phyloP scores from a whole-genome alignment of 495 filamentous ascomycete species.

The Immersiella caudata region DNA sequence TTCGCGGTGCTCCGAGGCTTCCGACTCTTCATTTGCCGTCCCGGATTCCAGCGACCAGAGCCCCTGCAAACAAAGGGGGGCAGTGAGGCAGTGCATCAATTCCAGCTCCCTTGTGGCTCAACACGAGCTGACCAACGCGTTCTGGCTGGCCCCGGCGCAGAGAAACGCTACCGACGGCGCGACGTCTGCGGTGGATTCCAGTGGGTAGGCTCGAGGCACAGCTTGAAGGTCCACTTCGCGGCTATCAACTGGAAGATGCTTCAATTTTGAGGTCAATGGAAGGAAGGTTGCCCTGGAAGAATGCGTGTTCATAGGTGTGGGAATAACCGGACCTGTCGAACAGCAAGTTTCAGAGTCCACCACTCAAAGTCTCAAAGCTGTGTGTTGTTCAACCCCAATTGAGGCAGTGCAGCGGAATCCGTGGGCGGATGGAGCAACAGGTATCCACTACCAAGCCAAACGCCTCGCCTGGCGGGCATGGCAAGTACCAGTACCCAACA shows the following conservation, averaged over 20 bases:
- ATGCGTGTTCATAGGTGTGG: neutral
- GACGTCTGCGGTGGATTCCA: neutral
- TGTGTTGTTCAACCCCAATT: constrained; percentile 4
- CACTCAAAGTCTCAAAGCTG: constrained; percentile 1
- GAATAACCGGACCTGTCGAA: neutral
- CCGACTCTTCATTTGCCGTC: neutral
- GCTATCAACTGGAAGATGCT: neutral
- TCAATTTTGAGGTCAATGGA: neutral
- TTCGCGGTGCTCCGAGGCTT: neutral
- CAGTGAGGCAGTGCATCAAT: constrained; percentile 14
- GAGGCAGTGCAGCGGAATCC: constrained; percentile 14
- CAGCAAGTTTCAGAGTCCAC: constrained; percentile 6
- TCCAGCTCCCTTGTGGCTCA: constrained; percentile 8
- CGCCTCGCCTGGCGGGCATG: neutral
- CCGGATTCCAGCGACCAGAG: neutral
- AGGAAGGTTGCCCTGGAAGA: neutral
- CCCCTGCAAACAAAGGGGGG: neutral
- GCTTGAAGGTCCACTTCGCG: neutral
- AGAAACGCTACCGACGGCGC: neutral
- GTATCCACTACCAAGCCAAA: neutral
- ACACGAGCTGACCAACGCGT: constrained; percentile 1
- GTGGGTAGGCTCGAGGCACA: neutral
- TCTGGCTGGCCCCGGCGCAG: neutral
- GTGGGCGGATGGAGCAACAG: neutral
- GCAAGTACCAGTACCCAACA: constrained; percentile 1